Percentiles rank a stretch among this genome's conserved stretches.
These are phyloP conservation scores for Chrysophaeum taylorii DNA, from an alignment of 352 stramenopile species.

Conservation along the genomic window DNA sequence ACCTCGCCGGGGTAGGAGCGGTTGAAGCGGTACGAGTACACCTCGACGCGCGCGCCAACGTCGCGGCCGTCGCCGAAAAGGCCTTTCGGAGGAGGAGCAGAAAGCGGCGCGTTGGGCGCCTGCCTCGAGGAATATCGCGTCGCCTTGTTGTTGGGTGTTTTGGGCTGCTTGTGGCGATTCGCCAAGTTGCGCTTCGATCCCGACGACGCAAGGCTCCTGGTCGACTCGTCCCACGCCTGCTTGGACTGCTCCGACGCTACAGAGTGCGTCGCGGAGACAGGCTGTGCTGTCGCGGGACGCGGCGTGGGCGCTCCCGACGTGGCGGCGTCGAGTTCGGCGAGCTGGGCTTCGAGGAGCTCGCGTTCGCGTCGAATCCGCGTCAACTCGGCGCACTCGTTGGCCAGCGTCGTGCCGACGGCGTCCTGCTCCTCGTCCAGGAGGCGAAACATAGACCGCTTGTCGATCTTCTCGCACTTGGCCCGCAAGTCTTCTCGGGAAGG, in stretches of 20 bases:
- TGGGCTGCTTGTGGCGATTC: too few species aligned
- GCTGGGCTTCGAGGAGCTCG: slow-evolving; percentile 14
- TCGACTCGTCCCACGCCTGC: too few species aligned
- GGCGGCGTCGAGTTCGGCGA: slow-evolving; percentile 18
- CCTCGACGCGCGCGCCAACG: slow-evolving; percentile 16
- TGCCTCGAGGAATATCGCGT: slow-evolving; percentile 11
- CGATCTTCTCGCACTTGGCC: neutral
- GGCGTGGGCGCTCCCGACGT: too few species aligned
- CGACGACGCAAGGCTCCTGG: neutral
- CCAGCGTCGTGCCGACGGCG: neutral
- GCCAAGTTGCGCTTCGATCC: too few species aligned
- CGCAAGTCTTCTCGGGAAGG: slow-evolving; percentile 5
- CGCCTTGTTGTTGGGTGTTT: too few species aligned
- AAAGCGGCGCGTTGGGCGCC: too few species aligned
- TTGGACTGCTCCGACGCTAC: too few species aligned
- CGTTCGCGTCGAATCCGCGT: slow-evolving; percentile 17
- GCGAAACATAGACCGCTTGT: neutral
- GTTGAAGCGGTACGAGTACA: slow-evolving; percentile 23
- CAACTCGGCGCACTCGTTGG: neutral
- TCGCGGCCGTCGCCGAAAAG: slow-evolving; percentile 8
- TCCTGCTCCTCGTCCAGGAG: slow-evolving; percentile 11
- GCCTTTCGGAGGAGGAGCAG: too few species aligned
- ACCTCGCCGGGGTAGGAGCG: slow-evolving; percentile 15
- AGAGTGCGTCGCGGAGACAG: too few species aligned
- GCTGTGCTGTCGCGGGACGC: too few species aligned